These are phyloP conservation scores for Coemansia sp. DNA, from an alignment of 192 early-diverging fungal species.

Conservation along the genomic window DNA sequence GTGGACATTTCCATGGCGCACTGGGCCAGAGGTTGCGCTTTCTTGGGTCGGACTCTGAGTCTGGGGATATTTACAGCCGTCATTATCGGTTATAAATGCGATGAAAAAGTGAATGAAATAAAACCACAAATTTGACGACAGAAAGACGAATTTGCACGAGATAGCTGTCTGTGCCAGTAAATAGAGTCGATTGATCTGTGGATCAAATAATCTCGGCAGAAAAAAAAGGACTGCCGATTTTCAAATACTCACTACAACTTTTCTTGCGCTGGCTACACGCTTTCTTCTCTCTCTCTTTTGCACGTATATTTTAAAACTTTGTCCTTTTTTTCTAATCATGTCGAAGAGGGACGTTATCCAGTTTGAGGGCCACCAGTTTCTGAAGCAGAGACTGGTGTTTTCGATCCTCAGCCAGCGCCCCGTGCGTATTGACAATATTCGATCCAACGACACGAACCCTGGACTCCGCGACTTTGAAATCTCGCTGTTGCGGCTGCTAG, in stretches of 20 bases:
- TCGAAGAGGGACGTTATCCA: slow-evolving; percentile 43
- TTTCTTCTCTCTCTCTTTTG: slow-evolving; percentile 1
- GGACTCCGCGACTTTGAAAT: slow-evolving; percentile 92
- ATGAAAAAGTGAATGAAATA: slow-evolving; percentile 1
- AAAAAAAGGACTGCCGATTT: not conserved
- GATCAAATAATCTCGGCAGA: slow-evolving; percentile 12
- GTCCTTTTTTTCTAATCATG: slow-evolving; percentile 22
- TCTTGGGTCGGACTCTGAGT: slow-evolving; percentile 42
- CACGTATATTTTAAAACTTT: slow-evolving; percentile 4
- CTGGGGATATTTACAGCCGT: slow-evolving; percentile 43
- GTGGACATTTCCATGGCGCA: slow-evolving; percentile 56
- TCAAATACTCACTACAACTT: not conserved
- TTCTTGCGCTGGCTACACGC: not conserved
- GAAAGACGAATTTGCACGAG: not conserved
- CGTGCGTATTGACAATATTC: slow-evolving; percentile 88
- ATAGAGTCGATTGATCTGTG: not conserved
- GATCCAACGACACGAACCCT: slow-evolving; percentile 80
- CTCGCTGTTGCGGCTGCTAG: slow-evolving; percentile 84
- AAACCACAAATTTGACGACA: not conserved
- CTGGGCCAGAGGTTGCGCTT: slow-evolving; percentile 29
- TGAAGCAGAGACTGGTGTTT: slow-evolving; percentile 88
- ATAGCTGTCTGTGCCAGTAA: not conserved
- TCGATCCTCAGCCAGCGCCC: slow-evolving; percentile 79
- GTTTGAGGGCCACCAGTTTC: slow-evolving; percentile 82
- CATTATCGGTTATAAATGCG: slow-evolving; percentile 17